Conservation (phyloP, 2,329 filamentous ascomycete species). For the Boeremia exigua region DNA sequence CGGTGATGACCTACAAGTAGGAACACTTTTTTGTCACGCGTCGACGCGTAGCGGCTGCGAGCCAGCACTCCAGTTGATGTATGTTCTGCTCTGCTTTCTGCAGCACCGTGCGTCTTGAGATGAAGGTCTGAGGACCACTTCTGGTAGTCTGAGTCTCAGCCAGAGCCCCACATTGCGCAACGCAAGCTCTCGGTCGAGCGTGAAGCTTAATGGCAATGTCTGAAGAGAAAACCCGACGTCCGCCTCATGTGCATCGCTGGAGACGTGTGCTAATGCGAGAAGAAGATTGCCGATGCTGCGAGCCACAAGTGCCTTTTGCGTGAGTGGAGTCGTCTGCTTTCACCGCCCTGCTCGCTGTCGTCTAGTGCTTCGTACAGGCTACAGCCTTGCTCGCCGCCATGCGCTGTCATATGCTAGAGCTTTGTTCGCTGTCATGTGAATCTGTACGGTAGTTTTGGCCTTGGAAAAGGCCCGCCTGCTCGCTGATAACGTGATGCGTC, state of each 20-base stretch:
- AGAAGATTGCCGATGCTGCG: not conserved
- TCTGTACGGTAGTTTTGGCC: no score
- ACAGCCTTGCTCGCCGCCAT: no score
- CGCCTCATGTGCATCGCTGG: not conserved
- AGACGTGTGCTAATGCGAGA: not conserved
- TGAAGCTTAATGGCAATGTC: conserved; percentile 48
- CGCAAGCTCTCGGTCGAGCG: conserved; percentile 43
- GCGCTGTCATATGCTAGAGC: no score
- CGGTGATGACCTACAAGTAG: conserved; percentile 72
- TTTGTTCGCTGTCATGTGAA: no score
- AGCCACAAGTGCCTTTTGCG: not conserved
- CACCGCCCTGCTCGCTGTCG: no score
- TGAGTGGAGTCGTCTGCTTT: not conserved
- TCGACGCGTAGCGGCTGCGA: conserved; percentile 15
- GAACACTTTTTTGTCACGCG: conserved; percentile 56
- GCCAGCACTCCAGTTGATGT: not conserved
- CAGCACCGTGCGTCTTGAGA: conserved; percentile 27
- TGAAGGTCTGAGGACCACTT: conserved; percentile 48
- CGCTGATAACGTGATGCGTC: no score
- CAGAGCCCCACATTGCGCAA: conserved; percentile 41
- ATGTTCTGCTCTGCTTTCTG: conserved; percentile 12
- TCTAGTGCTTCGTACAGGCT: no score
- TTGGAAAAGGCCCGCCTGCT: no score
- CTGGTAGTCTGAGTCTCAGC: conserved; percentile 49
- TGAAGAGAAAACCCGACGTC: conserved; percentile 32